phyloP scores from a whole-genome alignment of 768 basidiomycete species.

The Russula lepida region DNA sequence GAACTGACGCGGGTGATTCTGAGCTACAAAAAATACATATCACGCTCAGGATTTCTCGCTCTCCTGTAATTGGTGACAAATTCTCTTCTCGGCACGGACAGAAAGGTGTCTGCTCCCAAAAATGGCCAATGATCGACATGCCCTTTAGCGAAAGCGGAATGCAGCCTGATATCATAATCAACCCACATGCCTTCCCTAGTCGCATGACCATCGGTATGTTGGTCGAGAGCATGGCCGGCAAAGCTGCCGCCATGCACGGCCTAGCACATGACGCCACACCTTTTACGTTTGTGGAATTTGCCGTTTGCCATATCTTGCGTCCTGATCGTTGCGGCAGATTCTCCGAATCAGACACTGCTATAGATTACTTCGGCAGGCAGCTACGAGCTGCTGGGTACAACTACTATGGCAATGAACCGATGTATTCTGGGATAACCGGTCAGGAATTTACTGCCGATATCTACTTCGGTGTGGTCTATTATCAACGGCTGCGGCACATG shows the following conservation, averaged over 20 bases:
- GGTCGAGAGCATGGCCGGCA: conserved; percentile 99
- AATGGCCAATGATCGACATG: conserved; percentile 98
- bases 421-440: conserved; percentile 99
- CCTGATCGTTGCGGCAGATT: conserved; percentile 44
- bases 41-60: conserved; percentile 85
- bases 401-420: conserved; percentile 98
- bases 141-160: conserved; percentile 98
- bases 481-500: conserved; percentile 98
- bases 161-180: conserved; percentile 99
- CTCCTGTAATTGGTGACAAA: conserved; percentile 98
- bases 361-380: conserved; percentile 96
- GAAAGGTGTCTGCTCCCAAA: conserved; percentile 99
- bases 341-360: conserved; percentile 92
- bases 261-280: conserved; percentile 98
- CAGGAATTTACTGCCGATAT: conserved; percentile 99
- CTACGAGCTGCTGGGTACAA: conserved; percentile 92
- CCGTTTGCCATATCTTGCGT: neutral
- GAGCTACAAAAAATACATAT: conserved; percentile 91
- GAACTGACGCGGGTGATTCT: conserved; percentile 77
- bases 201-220: conserved; percentile 99
- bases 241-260: conserved; percentile 97
- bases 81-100: conserved; percentile 99
- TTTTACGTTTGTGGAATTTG: conserved; percentile 62
- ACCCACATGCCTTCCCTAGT: conserved; percentile 98
- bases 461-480: conserved; percentile 97